Percentiles rank a stretch among this genome's conserved stretches.
These are phyloP conservation scores for Epichloe scottii DNA, from an alignment of 2,329 filamentous ascomycete genomes.

Conservation along the genomic window DNA sequence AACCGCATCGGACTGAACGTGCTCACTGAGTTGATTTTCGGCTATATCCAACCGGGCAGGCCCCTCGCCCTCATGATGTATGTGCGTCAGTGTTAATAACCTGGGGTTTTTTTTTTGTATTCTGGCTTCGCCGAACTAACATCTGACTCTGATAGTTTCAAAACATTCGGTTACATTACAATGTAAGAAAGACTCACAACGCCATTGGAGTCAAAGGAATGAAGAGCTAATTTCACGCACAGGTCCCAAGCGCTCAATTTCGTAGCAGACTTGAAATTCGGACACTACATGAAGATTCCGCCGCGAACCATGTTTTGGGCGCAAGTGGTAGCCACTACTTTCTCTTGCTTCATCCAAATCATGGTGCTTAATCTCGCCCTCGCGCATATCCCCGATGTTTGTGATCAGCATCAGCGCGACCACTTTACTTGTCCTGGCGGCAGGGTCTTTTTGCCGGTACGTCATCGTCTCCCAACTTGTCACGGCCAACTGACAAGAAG, in stretches of 20 bases:
- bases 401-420: conserved; percentile 41
- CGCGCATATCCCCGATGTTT: conserved; percentile 49
- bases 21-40: conserved; percentile 60
- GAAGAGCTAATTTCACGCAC: conserved; percentile 3
- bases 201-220: not conserved
- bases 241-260: conserved; percentile 51
- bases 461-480: conserved; percentile 2
- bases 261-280: conserved; percentile 54
- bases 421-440: conserved; percentile 53
- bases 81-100: conserved; percentile 7
- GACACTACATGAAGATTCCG: conserved; percentile 62
- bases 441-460: conserved; percentile 50
- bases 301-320: conserved; percentile 54
- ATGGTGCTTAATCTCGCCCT: conserved; percentile 51
- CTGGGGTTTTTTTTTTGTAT: not conserved
- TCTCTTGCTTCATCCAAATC: conserved; percentile 55
- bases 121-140: not conserved
- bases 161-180: conserved; percentile 50
- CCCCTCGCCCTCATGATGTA: conserved; percentile 64
- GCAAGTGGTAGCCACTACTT: conserved; percentile 52
- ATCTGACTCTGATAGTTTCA: conserved; percentile 32
- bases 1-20: conserved; percentile 64
- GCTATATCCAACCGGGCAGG: conserved; percentile 61
- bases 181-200: conserved; percentile 26
- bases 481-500: not conserved